These are phyloP conservation scores for Schizochytrium sp. DNA, from an alignment of 108 stramenopile species.

Conservation along the genomic window DNA sequence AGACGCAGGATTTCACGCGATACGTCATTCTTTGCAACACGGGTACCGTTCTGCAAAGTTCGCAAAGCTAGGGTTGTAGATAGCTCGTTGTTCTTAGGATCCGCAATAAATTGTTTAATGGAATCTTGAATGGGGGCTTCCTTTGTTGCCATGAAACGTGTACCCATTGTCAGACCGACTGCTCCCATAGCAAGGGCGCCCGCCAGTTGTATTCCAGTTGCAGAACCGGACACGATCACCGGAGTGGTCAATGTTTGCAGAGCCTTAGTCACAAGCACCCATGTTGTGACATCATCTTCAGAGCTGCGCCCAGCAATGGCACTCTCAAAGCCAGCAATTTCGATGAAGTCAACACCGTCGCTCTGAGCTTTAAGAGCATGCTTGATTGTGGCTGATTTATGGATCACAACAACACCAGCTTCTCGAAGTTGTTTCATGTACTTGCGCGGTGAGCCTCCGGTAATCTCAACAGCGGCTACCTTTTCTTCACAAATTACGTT, in stretches of 20 bases:
- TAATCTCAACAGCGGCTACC: slow-evolving; percentile 54
- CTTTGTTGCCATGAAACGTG: slow-evolving; percentile 50
- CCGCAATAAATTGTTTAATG: background rate
- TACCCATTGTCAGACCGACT: slow-evolving; percentile 40
- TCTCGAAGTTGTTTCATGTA: slow-evolving; percentile 60
- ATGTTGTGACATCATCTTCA: slow-evolving; percentile 49
- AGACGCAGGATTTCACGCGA: background rate
- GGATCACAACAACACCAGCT: slow-evolving; percentile 31
- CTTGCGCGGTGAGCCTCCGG: slow-evolving; percentile 45
- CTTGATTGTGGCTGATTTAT: slow-evolving; percentile 53
- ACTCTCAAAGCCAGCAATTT: slow-evolving; percentile 58
- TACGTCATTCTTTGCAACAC: slow-evolving; percentile 30
- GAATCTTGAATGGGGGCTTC: slow-evolving; percentile 22
- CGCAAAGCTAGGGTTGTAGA: slow-evolving; percentile 2
- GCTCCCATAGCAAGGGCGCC: slow-evolving; percentile 26
- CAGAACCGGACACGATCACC: slow-evolving; percentile 55
- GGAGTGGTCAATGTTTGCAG: slow-evolving; percentile 26
- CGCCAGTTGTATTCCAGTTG: slow-evolving; percentile 18
- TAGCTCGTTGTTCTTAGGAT: slow-evolving; percentile 31
- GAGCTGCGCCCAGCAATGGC: slow-evolving; percentile 41
- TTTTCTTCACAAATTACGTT: slow-evolving; percentile 27
- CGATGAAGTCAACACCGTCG: slow-evolving; percentile 53
- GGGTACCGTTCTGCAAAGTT: slow-evolving; percentile 11
- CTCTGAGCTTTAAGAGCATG: slow-evolving; percentile 52
- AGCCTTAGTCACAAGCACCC: slow-evolving; percentile 45